Base-by-base conservation (phyloP, 306 rosid genomes). In the Malus asiatica region DNA sequence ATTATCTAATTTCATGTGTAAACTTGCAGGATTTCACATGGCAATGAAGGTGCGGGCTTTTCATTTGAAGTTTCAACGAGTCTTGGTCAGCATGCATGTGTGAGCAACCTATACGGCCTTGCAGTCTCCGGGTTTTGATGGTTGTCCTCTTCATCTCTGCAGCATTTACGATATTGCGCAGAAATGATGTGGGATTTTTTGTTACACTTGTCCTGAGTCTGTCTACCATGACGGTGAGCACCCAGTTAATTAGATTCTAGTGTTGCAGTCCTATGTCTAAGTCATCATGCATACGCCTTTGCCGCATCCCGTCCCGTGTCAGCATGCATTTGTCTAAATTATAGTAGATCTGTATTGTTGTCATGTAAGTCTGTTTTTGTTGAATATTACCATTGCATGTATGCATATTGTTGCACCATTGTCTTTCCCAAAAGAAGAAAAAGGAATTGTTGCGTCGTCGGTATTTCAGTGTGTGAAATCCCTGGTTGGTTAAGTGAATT, bases 241-340 rank as follows among this genome's bases (percentile, higher is more conserved):
- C 32, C 77, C 22, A 4, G 44, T 16, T 27, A 42, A 16, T 0
- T 60, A 19, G 44, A 25, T 57, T 33, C 2, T 38, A 16, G 40
- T 25, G 67, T 59, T 73, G 67, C 27, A 40, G n/a, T 73, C 32
- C 16, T 38, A 9, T 60, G 27, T 57, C 25, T 8, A 20, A 48
- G 55, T 58, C 55, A 59, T 23, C 25, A 59, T 42, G 76, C 18
- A 52, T 14, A 23, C 60, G 18, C 8, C 33, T n/a, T 33, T 9
- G 2, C 6, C 0, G 59, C 20, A 57, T 59, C 65, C 55, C 61
- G 30, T 62, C 72, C 57, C 30, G 58, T 35, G 58, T 73, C 76
- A 44, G 73, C 66, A 66, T 85, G 86, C 72, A 40, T 70, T 15
- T 59, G 79, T 65, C 78, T 22, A 73, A 59, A 77, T n/a, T 29